Evolutionary conservation across 2,329 filamentous ascomycete genomes (phyloP).

Genomic region (Xylariaceae sp.): DNA sequence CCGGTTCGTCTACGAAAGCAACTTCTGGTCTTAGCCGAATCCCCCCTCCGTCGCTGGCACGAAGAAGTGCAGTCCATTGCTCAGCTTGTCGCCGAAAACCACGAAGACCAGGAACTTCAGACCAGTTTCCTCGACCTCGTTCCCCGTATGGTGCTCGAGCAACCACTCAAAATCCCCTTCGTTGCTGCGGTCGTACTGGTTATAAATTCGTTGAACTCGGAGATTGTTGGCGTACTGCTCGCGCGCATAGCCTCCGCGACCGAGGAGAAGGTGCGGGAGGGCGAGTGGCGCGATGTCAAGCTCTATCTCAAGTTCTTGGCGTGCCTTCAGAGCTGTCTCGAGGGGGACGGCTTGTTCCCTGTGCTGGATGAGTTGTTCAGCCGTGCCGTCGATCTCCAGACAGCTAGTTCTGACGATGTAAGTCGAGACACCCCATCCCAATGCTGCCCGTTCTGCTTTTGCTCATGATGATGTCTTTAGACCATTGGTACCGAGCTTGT

Average conservation of each 20-base stretch:
- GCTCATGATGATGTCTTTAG: constrained; percentile 31
- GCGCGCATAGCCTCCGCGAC: constrained; percentile 54
- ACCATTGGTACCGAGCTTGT: constrained; percentile 78
- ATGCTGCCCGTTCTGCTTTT: not conserved
- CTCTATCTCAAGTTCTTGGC: constrained; percentile 82
- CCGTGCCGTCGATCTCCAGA: constrained; percentile 88
- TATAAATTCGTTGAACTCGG: constrained; percentile 70
- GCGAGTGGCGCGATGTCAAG: constrained; percentile 88
- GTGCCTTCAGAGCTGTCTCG: constrained; percentile 74
- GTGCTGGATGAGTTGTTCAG: constrained; percentile 86
- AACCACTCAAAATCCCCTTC: constrained; percentile 97
- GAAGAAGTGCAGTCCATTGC: constrained; percentile 73
- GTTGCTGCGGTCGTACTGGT: constrained; percentile 77
- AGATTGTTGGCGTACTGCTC: constrained; percentile 68
- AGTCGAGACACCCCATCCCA: constrained; percentile 34
- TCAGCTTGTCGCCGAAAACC: constrained; percentile 72
- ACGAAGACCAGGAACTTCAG: constrained; percentile 76
- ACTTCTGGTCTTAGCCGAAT: constrained; percentile 75
- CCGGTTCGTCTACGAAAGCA: constrained; percentile 70
- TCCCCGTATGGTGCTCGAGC: constrained; percentile 75
- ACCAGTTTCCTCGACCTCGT: constrained; percentile 67
- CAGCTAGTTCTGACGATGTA: constrained; percentile 86
- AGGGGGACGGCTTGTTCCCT: constrained; percentile 79
- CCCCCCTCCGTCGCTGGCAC: constrained; percentile 69
- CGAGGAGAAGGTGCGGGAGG: constrained; percentile 63